A percentile compares a stretch with the other conserved stretches of the same genome.
These are phyloP conservation scores for Podospora comata DNA, from an alignment of 495 filamentous ascomycete species.

Conservation along the genomic window DNA sequence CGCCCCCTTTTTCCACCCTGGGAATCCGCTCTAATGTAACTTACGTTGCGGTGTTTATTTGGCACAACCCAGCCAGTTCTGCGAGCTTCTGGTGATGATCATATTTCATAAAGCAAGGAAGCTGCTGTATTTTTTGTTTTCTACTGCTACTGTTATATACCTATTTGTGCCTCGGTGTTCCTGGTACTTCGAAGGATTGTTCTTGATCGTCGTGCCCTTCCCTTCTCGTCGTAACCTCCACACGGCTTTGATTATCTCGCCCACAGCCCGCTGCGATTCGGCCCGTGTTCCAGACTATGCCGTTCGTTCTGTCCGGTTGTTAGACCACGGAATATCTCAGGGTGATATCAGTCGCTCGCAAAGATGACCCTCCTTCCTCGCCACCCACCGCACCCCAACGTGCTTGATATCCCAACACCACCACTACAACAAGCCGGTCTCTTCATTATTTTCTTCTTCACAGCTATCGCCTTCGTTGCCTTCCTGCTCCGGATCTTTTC, in stretches of 20 bases:
- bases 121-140: neutral
- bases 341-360: neutral
- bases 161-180: neutral
- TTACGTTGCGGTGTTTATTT: neutral
- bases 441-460: conserved; percentile 21
- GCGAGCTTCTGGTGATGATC: neutral
- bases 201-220: neutral
- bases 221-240: neutral
- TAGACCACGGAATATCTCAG: neutral
- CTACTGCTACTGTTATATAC: neutral
- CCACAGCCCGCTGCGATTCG: neutral
- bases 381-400: conserved; percentile 10
- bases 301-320: neutral
- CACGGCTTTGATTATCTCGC: neutral
- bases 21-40: neutral
- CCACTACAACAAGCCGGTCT: conserved; percentile 15
- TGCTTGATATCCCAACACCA: conserved; percentile 17
- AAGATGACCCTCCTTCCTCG: conserved; percentile 14
- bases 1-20: neutral
- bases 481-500: conserved; percentile 12
- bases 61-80: neutral
- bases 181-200: neutral
- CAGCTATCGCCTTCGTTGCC: conserved; percentile 11
- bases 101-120: neutral
- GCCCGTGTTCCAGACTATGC: neutral